Conservation (phyloP, 345 rosid species). For the Microcos paniculata region DNA sequence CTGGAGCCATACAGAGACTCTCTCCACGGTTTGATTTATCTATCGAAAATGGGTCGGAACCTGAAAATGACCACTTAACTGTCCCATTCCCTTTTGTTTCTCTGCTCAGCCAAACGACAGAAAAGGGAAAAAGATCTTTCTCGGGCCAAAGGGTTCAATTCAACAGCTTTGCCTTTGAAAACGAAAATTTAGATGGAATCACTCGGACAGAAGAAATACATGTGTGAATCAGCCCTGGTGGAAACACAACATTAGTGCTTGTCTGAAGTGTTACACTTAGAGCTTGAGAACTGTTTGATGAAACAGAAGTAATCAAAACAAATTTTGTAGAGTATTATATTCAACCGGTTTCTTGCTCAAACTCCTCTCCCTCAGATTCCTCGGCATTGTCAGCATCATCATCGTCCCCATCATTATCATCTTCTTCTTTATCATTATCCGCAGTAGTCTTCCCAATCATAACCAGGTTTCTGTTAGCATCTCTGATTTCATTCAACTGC, state of each 20-base stretch:
- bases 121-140: not conserved
- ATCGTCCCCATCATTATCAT: conserved; percentile 74
- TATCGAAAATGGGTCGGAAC: not conserved
- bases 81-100: not conserved
- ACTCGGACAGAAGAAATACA: not conserved
- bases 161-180: not conserved
- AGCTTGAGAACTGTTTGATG: not conserved
- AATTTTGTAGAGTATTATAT: not conserved
- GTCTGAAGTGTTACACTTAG: not conserved
- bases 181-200: not conserved
- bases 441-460: conserved; percentile 68
- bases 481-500: conserved; percentile 84
- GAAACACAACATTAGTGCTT: not conserved
- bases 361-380: conserved; percentile 91
- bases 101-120: not conserved
- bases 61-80: not conserved
- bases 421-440: conserved; percentile 79
- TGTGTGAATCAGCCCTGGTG: not conserved
- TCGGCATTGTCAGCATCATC: conserved; percentile 93
- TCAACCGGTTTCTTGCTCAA: conserved; percentile 90
- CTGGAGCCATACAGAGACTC: not conserved
- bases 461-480: conserved; percentile 51
- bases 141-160: not conserved
- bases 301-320: not conserved
- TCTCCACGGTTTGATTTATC: not conserved